Evolutionary conservation across 2,329 filamentous ascomycete species (phyloP), one percentile per base, ranked within the genome.

Genomic region (Lasiodiplodia sp.): DNA sequence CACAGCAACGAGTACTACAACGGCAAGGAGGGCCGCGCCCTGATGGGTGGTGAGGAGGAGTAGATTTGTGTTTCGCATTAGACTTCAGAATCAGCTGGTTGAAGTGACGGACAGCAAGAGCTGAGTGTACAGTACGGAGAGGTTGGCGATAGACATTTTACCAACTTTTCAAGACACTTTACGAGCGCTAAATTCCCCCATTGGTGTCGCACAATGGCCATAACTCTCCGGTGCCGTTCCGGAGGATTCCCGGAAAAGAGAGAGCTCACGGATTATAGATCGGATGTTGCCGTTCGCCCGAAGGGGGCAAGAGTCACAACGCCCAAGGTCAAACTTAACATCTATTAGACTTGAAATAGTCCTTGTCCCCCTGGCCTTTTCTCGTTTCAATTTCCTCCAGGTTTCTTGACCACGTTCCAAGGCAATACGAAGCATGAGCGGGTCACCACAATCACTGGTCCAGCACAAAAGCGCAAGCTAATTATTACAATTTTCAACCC

Each of bases 1-100:
- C 37, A 65, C 49, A 94, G 92, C 83, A 94, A 93, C 84, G 86
- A 93, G 79, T 93, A 91, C 83, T 85, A 92, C 76, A 92, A 93
- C 87, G 93, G 91, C 75, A 94, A 94, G 87, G 84, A 86, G 68
- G 91, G 91, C 65, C 90, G 90, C 74, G 81, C 83, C 47, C 82
- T 86, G 74, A 85, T 81, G 71, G 82, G 72, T 68, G 84, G 80
- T 71, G 83, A 80, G 70, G 83, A 83, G 70, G 63, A 68, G 49
- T 64, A 72, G 47, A 52, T 28, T 18, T 16, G 34, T 16, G 4
- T 25, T 37, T 47, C 18, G 2, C 5, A 3, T 51, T 37, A 49
- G 58, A 63, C 18, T 44, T 21, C 34, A 3, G 31, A n/a, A 64
- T 52, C 37, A 28, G 31, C 51, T 38, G 28, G 21, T 23, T 31